Conservation (phyloP, 2,329 filamentous ascomycete species). For the Cordyceps cateniannulata region DNA sequence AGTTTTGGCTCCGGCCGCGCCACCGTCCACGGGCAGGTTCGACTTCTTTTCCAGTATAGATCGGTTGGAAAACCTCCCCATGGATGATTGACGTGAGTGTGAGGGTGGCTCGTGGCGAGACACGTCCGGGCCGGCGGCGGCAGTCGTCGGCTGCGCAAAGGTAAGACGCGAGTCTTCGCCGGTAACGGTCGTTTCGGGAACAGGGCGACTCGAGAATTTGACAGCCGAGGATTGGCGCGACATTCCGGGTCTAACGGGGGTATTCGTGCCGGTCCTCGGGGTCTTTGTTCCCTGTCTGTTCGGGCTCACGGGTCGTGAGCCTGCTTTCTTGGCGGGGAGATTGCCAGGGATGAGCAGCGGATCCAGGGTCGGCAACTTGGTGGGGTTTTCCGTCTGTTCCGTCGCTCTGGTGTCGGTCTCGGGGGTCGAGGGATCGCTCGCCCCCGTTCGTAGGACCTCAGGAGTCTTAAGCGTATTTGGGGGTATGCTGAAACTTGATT, state of each 20-base stretch:
- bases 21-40: conserved; percentile 33
- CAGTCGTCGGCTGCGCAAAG: conserved; percentile 46
- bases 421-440: neutral
- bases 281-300: conserved; percentile 14
- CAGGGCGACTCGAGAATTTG: conserved; percentile 66
- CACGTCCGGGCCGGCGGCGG: conserved; percentile 13
- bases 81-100: conserved; percentile 39
- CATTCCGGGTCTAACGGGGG: conserved; percentile 37
- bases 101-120: conserved; percentile 30
- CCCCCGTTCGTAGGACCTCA: conserved; percentile 12
- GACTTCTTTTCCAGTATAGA: conserved; percentile 56
- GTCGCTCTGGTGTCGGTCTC: neutral
- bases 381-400: neutral
- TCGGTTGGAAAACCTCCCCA: conserved; percentile 55
- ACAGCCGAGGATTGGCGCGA: conserved; percentile 47
- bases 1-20: conserved; percentile 46
- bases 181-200: conserved; percentile 63
- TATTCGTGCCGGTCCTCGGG: neutral
- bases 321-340: neutral
- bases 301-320: conserved; percentile 22
- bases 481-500: neutral
- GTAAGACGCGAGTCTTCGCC: conserved; percentile 59
- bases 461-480: neutral
- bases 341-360: neutral
- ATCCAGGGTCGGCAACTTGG: conserved; percentile 1